phyloP scores from a whole-genome alignment of 2,329 filamentous ascomycete species.

The Alternaria dauci region DNA sequence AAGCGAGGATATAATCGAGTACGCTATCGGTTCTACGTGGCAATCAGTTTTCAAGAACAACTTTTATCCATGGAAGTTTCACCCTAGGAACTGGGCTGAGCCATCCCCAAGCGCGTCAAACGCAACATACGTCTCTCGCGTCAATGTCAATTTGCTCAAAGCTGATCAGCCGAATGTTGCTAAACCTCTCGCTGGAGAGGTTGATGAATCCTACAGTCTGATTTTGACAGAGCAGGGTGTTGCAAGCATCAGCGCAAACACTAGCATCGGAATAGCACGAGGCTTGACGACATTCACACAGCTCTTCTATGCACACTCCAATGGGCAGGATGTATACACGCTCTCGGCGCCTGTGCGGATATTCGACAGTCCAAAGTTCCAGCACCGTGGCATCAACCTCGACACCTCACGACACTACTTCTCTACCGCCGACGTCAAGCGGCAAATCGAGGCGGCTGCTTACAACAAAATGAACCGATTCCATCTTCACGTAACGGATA shows the following conservation, averaged over 20 bases:
- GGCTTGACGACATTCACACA: slow-evolving; percentile 81
- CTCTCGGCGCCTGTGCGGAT: slow-evolving; percentile 74
- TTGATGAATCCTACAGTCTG: slow-evolving; percentile 80
- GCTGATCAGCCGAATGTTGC: slow-evolving; percentile 63
- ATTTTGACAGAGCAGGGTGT: slow-evolving; percentile 65
- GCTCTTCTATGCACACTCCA: slow-evolving; percentile 77
- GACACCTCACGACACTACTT: slow-evolving; percentile 80
- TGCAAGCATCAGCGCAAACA: slow-evolving; percentile 69
- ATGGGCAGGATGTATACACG: slow-evolving; percentile 68
- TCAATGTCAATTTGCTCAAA: slow-evolving; percentile 69
- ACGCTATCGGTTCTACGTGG: slow-evolving; percentile 64
- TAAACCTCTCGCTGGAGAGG: slow-evolving; percentile 68
- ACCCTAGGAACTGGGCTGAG: slow-evolving; percentile 70
- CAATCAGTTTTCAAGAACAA: slow-evolving; percentile 71
- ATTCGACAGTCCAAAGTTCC: slow-evolving; percentile 75
- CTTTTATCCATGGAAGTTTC: slow-evolving; percentile 81
- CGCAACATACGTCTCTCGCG: slow-evolving; percentile 63
- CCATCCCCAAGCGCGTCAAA: slow-evolving; percentile 56
- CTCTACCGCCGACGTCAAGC: slow-evolving; percentile 71
- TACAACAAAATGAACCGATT: slow-evolving; percentile 86
- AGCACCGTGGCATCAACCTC: slow-evolving; percentile 80
- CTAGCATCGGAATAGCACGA: slow-evolving; percentile 73
- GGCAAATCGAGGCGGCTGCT: slow-evolving; percentile 77
- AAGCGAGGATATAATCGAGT: slow-evolving; percentile 59
- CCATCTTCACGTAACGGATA: slow-evolving; percentile 82